Evolutionary conservation across 495 filamentous ascomycete genomes (phyloP).

Genomic region (Beverwykella pulmonaria): DNA sequence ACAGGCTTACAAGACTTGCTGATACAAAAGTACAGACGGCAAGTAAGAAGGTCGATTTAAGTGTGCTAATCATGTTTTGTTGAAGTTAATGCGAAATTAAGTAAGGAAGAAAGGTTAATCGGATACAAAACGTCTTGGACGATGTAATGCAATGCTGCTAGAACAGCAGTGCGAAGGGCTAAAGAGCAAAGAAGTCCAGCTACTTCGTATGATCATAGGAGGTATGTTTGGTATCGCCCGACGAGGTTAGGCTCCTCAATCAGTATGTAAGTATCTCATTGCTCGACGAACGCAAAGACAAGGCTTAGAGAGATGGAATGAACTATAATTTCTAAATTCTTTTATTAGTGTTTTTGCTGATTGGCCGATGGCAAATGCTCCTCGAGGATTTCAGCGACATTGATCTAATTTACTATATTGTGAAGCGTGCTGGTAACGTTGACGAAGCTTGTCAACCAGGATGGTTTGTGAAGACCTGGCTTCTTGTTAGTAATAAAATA

Average conservation of each 20-base stretch:
- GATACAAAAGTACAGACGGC: neutral
- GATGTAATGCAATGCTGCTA: too few species aligned
- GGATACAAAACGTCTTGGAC: too few species aligned
- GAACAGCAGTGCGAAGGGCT: too few species aligned
- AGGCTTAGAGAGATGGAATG: neutral
- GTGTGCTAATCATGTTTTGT: neutral
- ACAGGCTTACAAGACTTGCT: neutral
- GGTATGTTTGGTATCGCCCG: neutral
- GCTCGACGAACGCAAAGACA: neutral
- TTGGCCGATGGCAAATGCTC: neutral
- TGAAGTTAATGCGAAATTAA: too few species aligned
- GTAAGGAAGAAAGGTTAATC: neutral
- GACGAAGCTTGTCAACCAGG: too few species aligned
- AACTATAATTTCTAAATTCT: neutral
- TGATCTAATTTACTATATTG: too few species aligned
- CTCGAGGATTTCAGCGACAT: neutral
- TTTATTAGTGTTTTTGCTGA: neutral
- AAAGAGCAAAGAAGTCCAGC: too few species aligned
- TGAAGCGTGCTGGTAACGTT: too few species aligned
- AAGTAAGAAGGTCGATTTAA: neutral
- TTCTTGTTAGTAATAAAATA: too few species aligned
- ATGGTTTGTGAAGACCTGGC: too few species aligned
- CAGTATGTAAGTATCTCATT: neutral
- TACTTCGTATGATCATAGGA: too few species aligned
- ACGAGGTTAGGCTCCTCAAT: too few species aligned